Evolutionary conservation across 441 rosid genomes (phyloP).

Genomic region (Corymbia calophylla): DNA sequence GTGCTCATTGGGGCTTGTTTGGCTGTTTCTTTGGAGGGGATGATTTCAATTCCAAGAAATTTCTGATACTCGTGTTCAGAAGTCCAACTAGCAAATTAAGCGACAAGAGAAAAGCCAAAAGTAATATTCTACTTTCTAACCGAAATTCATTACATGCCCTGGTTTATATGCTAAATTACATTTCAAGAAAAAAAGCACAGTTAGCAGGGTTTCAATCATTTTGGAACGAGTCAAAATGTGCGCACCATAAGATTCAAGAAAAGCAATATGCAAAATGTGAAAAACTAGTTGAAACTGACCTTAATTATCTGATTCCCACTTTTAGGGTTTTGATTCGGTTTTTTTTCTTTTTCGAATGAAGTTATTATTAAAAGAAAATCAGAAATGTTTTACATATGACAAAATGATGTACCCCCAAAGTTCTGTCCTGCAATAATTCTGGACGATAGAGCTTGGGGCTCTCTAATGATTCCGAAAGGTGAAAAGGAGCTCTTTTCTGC

Average conservation of each 20-base stretch:
- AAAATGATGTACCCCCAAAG: not conserved
- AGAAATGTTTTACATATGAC: not conserved
- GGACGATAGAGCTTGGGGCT: not conserved
- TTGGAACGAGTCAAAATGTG: not conserved
- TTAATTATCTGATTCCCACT: not conserved
- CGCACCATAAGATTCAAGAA: fast-evolving
- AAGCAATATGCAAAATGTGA: not conserved
- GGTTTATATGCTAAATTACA: not conserved
- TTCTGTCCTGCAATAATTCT: not conserved
- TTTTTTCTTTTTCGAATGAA: not conserved
- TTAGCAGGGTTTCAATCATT: not conserved
- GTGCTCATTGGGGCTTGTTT: not conserved
- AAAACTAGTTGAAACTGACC: not conserved
- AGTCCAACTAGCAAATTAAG: not conserved
- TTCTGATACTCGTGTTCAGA: not conserved
- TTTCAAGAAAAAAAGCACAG: not conserved
- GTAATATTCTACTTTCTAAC: not conserved
- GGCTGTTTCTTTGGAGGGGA: not conserved
- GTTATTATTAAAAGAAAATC: not conserved
- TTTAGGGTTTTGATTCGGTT: not conserved
- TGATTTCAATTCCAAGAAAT: not conserved
- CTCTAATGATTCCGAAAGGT: not conserved
- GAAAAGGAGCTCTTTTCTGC: not conserved
- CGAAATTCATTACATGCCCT: not conserved
- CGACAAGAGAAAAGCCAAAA: not conserved